A percentile compares a stretch with the other conserved stretches of the same genome.
Conservation (phyloP, 2,329 filamentous ascomycete species). For the Arthroderma sp. region DNA sequence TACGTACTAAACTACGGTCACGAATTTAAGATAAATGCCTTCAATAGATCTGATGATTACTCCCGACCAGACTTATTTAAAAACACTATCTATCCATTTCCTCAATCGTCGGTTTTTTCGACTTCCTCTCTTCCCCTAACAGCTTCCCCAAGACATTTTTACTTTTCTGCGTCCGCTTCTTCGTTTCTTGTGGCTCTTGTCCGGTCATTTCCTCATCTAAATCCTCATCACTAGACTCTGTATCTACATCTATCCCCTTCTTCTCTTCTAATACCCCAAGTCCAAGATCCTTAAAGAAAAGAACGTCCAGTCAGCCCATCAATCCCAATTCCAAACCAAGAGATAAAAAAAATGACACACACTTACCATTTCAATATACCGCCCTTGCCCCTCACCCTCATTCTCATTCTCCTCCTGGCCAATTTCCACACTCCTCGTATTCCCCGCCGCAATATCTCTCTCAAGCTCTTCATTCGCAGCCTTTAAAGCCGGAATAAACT, state of each 20-base stretch:
- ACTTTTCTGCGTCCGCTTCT: conserved; percentile 7
- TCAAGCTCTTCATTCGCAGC: conserved; percentile 31
- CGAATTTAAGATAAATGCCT: too few relatives aligned
- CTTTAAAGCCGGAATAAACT: conserved; percentile 31
- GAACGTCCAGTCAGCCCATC: conserved; percentile 2
- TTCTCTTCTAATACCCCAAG: conserved; percentile 34
- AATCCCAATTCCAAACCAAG: neutral
- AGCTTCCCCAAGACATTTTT: conserved; percentile 23
- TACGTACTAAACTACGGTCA: too few relatives aligned
- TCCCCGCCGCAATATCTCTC: conserved; percentile 23
- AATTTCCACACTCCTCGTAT: conserved; percentile 8
- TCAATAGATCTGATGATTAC: too few relatives aligned
- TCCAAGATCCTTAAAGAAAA: conserved; percentile 26
- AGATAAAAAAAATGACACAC: neutral
- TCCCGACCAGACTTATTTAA: too few relatives aligned
- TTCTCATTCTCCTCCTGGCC: conserved; percentile 1
- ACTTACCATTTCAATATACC: conserved; percentile 14
- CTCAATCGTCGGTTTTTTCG: conserved; percentile 25
- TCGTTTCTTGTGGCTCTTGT: neutral
- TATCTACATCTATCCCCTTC: conserved; percentile 12
- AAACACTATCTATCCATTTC: conserved; percentile 15
- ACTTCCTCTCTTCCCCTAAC: conserved; percentile 22
- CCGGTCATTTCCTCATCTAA: neutral
- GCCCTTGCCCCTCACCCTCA: conserved; percentile 2
- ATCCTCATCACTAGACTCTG: conserved; percentile 6